These are phyloP conservation scores for Ganoderma leucocontextum DNA, from an alignment of 1,284 basidiomycete genomes.

Conservation along the genomic window DNA sequence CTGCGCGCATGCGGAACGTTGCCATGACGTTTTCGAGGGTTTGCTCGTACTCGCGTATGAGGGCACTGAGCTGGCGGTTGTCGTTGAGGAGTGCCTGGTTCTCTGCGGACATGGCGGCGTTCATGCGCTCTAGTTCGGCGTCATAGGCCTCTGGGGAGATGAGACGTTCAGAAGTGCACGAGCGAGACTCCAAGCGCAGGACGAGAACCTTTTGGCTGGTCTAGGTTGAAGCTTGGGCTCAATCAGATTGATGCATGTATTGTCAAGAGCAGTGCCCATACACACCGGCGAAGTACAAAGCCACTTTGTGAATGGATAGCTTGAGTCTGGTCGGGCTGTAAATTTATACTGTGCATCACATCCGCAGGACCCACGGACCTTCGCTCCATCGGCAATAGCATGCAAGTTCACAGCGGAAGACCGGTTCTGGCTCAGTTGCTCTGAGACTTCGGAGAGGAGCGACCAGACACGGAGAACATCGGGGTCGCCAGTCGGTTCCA, in stretches of 20 bases:
- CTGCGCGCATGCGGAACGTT: slow-evolving; percentile 91
- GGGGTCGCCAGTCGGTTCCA: slow-evolving; percentile 51
- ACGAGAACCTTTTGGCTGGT: slow-evolving; percentile 82
- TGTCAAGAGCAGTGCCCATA: slow-evolving; percentile 19
- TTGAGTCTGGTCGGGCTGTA: slow-evolving; percentile 54
- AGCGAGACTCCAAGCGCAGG: not conserved
- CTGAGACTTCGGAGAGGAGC: slow-evolving; percentile 80
- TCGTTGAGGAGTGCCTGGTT: slow-evolving; percentile 92
- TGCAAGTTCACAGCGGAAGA: slow-evolving; percentile 64
- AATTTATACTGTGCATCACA: not conserved
- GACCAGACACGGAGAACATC: slow-evolving; percentile 77
- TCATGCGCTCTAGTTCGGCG: slow-evolving; percentile 93
- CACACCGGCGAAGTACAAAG: slow-evolving; percentile 87
- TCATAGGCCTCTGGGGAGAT: slow-evolving; percentile 84
- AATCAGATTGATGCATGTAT: slow-evolving; percentile 12
- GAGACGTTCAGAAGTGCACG: not conserved
- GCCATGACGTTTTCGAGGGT: slow-evolving; percentile 97
- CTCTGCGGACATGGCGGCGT: slow-evolving; percentile 82
- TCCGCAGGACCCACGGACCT: slow-evolving; percentile 56
- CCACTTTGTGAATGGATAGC: slow-evolving; percentile 83
- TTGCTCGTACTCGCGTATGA: slow-evolving; percentile 97
- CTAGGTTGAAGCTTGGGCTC: slow-evolving; percentile 80
- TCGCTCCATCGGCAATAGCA: slow-evolving; percentile 78
- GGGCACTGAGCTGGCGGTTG: slow-evolving; percentile 91
- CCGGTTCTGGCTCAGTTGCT: slow-evolving; percentile 87